Conservation (phyloP, 441 rosid genomes). For the Populus tomentosa region DNA sequence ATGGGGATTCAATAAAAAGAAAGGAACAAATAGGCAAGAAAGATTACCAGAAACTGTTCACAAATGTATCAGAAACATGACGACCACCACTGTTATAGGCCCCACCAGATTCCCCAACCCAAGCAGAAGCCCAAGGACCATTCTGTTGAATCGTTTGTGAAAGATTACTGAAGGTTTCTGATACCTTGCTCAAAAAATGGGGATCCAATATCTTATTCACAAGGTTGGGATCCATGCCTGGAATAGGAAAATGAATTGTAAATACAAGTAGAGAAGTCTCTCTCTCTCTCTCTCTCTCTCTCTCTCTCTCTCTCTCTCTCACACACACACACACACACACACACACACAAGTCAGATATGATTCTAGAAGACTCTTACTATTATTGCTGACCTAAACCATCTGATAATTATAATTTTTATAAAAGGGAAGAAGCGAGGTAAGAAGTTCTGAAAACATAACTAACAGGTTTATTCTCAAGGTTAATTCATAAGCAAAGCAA, state of each 20-base stretch:
- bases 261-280: neutral
- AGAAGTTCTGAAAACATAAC: neutral
- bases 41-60: conserved; percentile 88
- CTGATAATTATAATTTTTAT: neutral
- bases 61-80: conserved; percentile 71
- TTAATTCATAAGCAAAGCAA: neutral
- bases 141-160: conserved; percentile 45
- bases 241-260: conserved; percentile 15
- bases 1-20: neutral
- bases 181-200: conserved; percentile 46
- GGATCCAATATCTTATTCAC: conserved; percentile 79
- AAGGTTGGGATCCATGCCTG: conserved; percentile 77
- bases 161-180: conserved; percentile 58
- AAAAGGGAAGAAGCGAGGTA: neutral
- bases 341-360: neutral
- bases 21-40: neutral
- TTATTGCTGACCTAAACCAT: neutral
- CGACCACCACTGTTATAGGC: conserved; percentile 95
- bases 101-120: conserved; percentile 99
- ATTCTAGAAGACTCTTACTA: neutral
- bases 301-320: too few species aligned
- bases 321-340: neutral
- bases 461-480: neutral
- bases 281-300: neutral
- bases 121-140: conserved; percentile 91